Evolutionary conservation across 2,329 filamentous ascomycete species (phyloP).

Genomic region (Whalleya microplaca): DNA sequence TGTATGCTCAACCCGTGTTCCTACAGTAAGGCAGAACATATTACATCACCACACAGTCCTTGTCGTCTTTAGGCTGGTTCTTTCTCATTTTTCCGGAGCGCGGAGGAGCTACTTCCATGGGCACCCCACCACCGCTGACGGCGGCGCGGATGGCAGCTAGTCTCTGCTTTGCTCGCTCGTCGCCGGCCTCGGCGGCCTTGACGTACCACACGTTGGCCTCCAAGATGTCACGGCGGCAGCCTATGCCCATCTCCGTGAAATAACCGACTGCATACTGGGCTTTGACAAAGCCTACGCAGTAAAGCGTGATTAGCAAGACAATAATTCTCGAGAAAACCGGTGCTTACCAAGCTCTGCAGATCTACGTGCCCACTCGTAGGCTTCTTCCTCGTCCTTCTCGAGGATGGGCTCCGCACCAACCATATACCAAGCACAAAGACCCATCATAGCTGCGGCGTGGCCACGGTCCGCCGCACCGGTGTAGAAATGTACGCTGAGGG

Average conservation of each 20-base stretch:
- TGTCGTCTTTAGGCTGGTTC: constrained; percentile 45
- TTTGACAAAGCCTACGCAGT: constrained; percentile 60
- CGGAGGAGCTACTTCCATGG: constrained; percentile 60
- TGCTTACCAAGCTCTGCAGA: constrained; percentile 81
- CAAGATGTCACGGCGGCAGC: constrained; percentile 89
- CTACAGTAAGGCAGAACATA: constrained; percentile 11
- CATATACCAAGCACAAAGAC: constrained; percentile 97
- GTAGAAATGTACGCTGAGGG: constrained; percentile 96
- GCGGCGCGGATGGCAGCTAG: constrained; percentile 86
- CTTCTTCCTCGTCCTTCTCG: constrained; percentile 94
- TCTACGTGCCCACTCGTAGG: constrained; percentile 91
- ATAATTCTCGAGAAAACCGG: no score
- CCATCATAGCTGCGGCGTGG: constrained; percentile 93
- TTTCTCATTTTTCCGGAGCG: constrained; percentile 57
- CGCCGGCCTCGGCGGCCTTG: constrained; percentile 87
- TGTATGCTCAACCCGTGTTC: constrained; percentile 1
- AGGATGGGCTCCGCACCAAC: constrained; percentile 89
- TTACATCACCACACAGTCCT: constrained; percentile 64
- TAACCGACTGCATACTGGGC: constrained; percentile 97
- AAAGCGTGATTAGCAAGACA: constrained; percentile 19
- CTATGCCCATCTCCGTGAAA: constrained; percentile 98
- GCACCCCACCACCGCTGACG: constrained; percentile 60
- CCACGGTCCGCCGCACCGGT: constrained; percentile 86
- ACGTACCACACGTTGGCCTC: constrained; percentile 99
- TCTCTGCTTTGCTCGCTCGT: constrained; percentile 85